Base-by-base conservation (phyloP, 257 asterid species). In the Solanum phureja region DNA sequence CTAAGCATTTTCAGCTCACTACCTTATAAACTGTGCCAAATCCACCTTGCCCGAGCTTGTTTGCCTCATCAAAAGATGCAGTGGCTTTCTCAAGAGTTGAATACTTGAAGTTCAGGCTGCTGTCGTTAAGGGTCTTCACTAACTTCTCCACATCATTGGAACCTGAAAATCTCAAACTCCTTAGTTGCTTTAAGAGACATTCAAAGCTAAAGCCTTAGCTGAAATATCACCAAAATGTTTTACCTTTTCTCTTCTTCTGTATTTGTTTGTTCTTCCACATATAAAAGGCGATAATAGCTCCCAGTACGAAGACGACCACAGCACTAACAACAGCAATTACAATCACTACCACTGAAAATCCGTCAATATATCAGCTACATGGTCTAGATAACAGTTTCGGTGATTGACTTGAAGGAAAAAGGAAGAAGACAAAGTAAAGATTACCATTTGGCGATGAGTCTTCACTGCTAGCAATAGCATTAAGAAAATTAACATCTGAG, bases 11-110 rank as follows among this genome's bases (percentile, higher is more conserved):
- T 38, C 66, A n/a, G 79, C 34, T n/a, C 46, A n/a, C 37, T 85
- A 94, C 98, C 97, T 93, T 96, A 86, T 96, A 95, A n/a, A 96
- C 99, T 8, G 97, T 94, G 79, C 98, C 98, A 52, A 95, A 96
- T 89, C 98, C 99, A 75, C 99, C 99, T 74, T 95, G 97, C 34
- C 99, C 99, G 19, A 96, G 96, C 94, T 95, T 96, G 91, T 96
- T 96, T 4, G 93, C 94, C 85, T 94, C 96, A 24, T 93, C 94
- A 77, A 96, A 96, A 38, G 94, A 92, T 83, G 69, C 91, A 0
- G 99, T 96, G 86, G 98, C 99, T 92, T 94, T 96, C 90, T 96
- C 99, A 6, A 96, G 98, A 27, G 96, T 92, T 37, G 98, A 94
- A 82, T 94, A 93, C 85, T 96, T 96, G 98, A 96, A 96, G 94